Evolutionary conservation across 306 rosid species (phyloP).

Genomic region (Acacia melanoxylon): DNA sequence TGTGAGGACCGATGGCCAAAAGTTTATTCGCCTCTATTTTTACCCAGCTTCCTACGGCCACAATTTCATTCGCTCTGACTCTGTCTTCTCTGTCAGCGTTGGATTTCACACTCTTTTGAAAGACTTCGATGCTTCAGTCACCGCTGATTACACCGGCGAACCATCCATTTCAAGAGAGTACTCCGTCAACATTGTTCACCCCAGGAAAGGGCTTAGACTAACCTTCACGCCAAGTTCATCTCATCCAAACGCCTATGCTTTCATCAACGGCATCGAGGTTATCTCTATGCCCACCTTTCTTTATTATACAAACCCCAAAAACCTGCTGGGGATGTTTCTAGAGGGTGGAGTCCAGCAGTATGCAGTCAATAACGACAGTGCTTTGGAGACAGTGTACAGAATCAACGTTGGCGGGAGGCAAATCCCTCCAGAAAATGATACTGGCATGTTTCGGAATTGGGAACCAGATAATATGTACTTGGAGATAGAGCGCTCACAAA

Average conservation of each 20-base stretch:
- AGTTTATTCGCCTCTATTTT: slow-evolving; percentile 46
- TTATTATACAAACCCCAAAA: neutral
- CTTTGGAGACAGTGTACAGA: slow-evolving; percentile 15
- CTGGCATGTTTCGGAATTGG: slow-evolving; percentile 3
- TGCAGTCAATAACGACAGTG: neutral
- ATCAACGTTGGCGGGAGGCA: neutral
- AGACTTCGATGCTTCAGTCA: slow-evolving; percentile 37
- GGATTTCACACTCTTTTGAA: slow-evolving; percentile 30
- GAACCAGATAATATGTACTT: too few species aligned
- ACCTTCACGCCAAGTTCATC: slow-evolving; percentile 41
- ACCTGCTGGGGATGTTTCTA: neutral
- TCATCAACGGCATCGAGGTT: slow-evolving; percentile 58
- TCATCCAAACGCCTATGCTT: slow-evolving; percentile 33
- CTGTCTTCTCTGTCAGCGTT: slow-evolving; percentile 40
- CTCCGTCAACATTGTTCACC: slow-evolving; percentile 8
- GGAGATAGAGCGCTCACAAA: too few species aligned
- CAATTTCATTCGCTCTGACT: neutral
- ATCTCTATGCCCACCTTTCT: slow-evolving; percentile 45
- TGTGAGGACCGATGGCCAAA: slow-evolving; percentile 33
- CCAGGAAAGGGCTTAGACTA: slow-evolving; percentile 23
- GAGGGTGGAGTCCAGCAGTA: neutral
- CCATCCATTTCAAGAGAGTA: slow-evolving; percentile 6
- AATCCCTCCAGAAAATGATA: neutral
- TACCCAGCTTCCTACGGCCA: neutral
- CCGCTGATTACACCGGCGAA: too few species aligned